These are phyloP conservation scores for Colletotrichum phormii DNA, from an alignment of 2,329 filamentous ascomycete species.

Conservation along the genomic window DNA sequence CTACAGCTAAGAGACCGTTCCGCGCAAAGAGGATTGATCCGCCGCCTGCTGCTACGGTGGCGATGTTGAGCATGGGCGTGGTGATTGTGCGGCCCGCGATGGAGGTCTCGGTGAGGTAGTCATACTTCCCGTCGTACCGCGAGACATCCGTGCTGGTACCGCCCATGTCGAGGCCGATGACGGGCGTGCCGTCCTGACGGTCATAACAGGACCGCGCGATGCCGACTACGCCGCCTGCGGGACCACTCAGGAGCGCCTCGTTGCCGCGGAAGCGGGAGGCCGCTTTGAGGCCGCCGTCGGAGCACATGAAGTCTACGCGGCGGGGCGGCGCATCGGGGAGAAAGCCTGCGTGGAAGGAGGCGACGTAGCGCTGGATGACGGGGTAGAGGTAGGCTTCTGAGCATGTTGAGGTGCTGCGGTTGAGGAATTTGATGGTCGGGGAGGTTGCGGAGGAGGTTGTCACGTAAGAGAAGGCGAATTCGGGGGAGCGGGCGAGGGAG, in stretches of 20 bases:
- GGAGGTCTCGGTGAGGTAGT: slow-evolving; percentile 79
- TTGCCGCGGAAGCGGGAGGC: slow-evolving; percentile 71
- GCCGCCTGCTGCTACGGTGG: slow-evolving; percentile 71
- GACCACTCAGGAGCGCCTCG: slow-evolving; percentile 74
- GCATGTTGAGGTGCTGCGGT: slow-evolving; percentile 74
- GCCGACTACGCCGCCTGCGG: slow-evolving; percentile 78
- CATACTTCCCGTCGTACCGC: slow-evolving; percentile 75
- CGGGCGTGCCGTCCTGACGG: slow-evolving; percentile 70
- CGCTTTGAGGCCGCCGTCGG: slow-evolving; percentile 57
- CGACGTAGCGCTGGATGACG: slow-evolving; percentile 76
- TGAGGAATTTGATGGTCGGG: slow-evolving; percentile 79
- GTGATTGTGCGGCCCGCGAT: slow-evolving; percentile 78
- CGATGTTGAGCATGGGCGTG: slow-evolving; percentile 79
- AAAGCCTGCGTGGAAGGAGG: slow-evolving; percentile 74
- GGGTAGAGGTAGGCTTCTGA: slow-evolving; percentile 80
- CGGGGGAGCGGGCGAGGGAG: slow-evolving; percentile 59
- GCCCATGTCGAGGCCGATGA: slow-evolving; percentile 63
- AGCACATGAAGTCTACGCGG: slow-evolving; percentile 77
- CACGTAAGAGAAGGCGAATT: slow-evolving; percentile 76
- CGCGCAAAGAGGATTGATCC: slow-evolving; percentile 70
- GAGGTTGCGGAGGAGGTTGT: slow-evolving; percentile 75
- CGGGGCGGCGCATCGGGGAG: slow-evolving; percentile 60
- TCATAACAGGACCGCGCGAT: slow-evolving; percentile 78
- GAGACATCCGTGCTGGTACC: slow-evolving; percentile 80
- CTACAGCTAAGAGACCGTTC: slow-evolving; percentile 78